These are phyloP conservation scores for Kregervanrija pseudodelftensis DNA, from an alignment of 805 yeast species.

Conservation along the genomic window DNA sequence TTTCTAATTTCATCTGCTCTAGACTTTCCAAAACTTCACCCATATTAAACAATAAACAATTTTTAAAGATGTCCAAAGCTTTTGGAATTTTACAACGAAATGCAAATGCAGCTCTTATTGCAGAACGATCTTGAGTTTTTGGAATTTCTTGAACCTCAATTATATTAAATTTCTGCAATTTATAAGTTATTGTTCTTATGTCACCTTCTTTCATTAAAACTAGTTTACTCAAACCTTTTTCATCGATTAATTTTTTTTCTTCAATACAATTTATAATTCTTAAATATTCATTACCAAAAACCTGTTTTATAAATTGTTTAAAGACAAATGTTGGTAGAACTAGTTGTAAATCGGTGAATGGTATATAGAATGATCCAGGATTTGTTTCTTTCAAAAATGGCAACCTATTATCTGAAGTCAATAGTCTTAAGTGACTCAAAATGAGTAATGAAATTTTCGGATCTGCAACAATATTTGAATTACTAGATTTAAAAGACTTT, in stretches of 20 bases:
- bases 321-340: constrained; percentile 41
- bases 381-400: constrained; percentile 56
- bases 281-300: constrained; percentile 60
- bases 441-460: constrained; percentile 18
- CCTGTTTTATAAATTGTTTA: constrained; percentile 51
- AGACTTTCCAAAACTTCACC: constrained; percentile 44
- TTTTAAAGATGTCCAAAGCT: constrained; percentile 30
- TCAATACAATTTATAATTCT: constrained; percentile 75
- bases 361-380: constrained; percentile 55
- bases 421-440: constrained; percentile 58
- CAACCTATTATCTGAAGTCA: constrained; percentile 41
- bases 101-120: constrained; percentile 77
- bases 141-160: constrained; percentile 93
- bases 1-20: constrained; percentile 47
- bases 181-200: constrained; percentile 63
- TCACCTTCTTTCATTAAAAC: constrained; percentile 74
- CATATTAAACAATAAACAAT: constrained; percentile 45
- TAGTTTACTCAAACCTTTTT: constrained; percentile 66
- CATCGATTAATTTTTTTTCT: constrained; percentile 67
- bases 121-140: constrained; percentile 83
- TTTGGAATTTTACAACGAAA: constrained; percentile 45
- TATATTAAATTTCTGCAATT: constrained; percentile 60
- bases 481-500: constrained; percentile 4
- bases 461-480: constrained; percentile 7
- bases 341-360: constrained; percentile 45